Base-by-base conservation (phyloP, 495 filamentous ascomycete genomes). In the Aspergillus hancockii region DNA sequence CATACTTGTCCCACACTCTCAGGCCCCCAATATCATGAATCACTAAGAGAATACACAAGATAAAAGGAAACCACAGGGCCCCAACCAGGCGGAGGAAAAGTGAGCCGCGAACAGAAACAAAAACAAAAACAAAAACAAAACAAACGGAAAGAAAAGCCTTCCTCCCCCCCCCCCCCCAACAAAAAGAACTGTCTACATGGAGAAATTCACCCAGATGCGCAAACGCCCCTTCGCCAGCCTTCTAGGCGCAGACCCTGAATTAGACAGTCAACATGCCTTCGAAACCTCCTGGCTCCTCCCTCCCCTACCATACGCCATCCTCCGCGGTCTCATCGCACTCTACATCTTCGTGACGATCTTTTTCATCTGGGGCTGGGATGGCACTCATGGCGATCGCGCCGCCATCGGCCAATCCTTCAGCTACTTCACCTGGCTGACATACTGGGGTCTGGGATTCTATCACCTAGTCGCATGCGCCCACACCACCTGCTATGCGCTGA, bases 391-490 rank as follows among this genome's bases (percentile, higher is more conserved):
- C 46, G 58, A 73, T 34, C 74, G 75, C 74, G 52, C 68, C 25
- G 65, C 64, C 13, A 71, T 81, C 43, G 73, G 74, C 28, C 68
- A 75, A 43, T 75, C 75, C 50, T 94, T 93, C 79, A 88, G 84
- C 62, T 95, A 82, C 81, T 95, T 95, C 78, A 95, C 91, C 43
- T 81, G 82, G 67, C 71, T 90, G 51, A 88, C 86, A 5, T 93
- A 89, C 77, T 93, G 90, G 89, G 88, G 89, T 0, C 64, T 92
- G 21, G 86, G 79, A 19, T 93, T 93, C 75, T 95, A 94, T 77
- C 87, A 87, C 70, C 75, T 84, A 18, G 72, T 86, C 56, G 73
- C 84, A 0, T 75, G 84, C 4, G 49, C 83, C 21, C 91, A 95
- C 75, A 90, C 88, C 0, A 75, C 85, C 51, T 76, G 74, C 49